phyloP scores from a whole-genome alignment of 192 early-diverging fungal species.

The Podochytrium sp. region DNA sequence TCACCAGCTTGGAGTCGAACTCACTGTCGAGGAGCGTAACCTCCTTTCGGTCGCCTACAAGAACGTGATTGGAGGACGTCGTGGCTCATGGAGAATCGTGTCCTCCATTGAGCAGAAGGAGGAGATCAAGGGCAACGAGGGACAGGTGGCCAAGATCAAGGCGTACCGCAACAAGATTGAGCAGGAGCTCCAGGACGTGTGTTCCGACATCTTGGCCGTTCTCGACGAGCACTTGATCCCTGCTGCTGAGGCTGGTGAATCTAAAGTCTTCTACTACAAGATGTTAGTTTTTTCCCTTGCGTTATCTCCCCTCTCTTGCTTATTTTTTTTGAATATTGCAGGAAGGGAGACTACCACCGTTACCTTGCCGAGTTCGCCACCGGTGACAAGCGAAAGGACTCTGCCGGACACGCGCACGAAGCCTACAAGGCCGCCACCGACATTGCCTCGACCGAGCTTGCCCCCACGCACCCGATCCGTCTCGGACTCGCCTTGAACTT shows the following conservation, averaged over 20 bases:
- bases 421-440: slow-evolving; percentile 96
- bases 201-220: slow-evolving; percentile 92
- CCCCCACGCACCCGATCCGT: slow-evolving; percentile 98
- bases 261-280: slow-evolving; percentile 99
- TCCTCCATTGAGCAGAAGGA: slow-evolving; percentile 99
- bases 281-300: slow-evolving; percentile 67
- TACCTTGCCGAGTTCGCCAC: slow-evolving; percentile 98
- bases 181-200: slow-evolving; percentile 91
- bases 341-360: slow-evolving; percentile 99
- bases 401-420: slow-evolving; percentile 83
- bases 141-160: slow-evolving; percentile 92
- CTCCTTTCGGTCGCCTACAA: slow-evolving; percentile 98
- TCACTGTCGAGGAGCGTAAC: slow-evolving; percentile 98
- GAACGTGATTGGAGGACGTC: slow-evolving; percentile 99
- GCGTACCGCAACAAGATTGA: slow-evolving; percentile 95
- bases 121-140: slow-evolving; percentile 87
- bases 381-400: slow-evolving; percentile 81
- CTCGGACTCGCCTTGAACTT: slow-evolving; percentile 98
- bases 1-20: slow-evolving; percentile 85
- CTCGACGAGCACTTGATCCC: slow-evolving; percentile 90
- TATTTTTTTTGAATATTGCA: slow-evolving; percentile 31
- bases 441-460: slow-evolving; percentile 90
- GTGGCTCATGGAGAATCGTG: slow-evolving; percentile 98
- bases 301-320: slow-evolving; percentile 15
- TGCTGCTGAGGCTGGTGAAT: slow-evolving; percentile 90